Evolutionary conservation across 441 rosid species (phyloP).

Genomic region (Hura crepitans): DNA sequence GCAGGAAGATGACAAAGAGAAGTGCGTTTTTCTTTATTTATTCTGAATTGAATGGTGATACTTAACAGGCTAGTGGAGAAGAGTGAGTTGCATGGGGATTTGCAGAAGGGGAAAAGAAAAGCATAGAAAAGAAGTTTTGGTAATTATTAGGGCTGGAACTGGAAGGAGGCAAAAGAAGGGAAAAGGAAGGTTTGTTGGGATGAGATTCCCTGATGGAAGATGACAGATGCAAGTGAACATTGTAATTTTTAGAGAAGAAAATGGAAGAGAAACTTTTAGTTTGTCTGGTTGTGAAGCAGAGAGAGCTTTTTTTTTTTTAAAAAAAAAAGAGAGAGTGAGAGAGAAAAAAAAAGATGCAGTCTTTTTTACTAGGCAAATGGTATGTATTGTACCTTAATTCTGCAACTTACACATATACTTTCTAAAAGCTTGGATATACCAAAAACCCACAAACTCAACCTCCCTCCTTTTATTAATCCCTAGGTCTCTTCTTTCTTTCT

Average conservation of each 20-base stretch:
- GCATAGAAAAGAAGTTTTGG: conserved; percentile 37
- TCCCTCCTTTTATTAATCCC: conserved; percentile 48
- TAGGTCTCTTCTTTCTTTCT: conserved; percentile 22
- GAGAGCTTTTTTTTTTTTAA: no score
- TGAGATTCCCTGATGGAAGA: conserved; percentile 54
- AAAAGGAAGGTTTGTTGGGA: conserved; percentile 42
- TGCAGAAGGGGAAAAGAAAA: conserved; percentile 33
- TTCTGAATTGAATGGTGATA: conserved; percentile 10
- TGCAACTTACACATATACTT: conserved; percentile 54
- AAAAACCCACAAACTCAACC: conserved; percentile 17
- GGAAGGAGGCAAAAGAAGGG: conserved; percentile 35
- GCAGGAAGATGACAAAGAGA: conserved; percentile 10
- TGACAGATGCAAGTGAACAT: conserved; percentile 37
- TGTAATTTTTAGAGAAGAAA: conserved; percentile 18
- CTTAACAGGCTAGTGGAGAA: conserved; percentile 26
- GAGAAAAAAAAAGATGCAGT: conserved; percentile 35
- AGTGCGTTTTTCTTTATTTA: conserved; percentile 6
- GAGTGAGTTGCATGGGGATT: conserved; percentile 42
- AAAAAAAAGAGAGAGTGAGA: no score
- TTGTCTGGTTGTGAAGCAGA: conserved; percentile 47
- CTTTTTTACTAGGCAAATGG: conserved; percentile 51
- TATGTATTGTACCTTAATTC: conserved; percentile 44
- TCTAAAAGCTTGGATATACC: conserved; percentile 66
- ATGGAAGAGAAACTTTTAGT: conserved; percentile 41
- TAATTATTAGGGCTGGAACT: conserved; percentile 32